phyloP scores from a whole-genome alignment of 169 alveolate species.

The Eimeria acervulina region DNA sequence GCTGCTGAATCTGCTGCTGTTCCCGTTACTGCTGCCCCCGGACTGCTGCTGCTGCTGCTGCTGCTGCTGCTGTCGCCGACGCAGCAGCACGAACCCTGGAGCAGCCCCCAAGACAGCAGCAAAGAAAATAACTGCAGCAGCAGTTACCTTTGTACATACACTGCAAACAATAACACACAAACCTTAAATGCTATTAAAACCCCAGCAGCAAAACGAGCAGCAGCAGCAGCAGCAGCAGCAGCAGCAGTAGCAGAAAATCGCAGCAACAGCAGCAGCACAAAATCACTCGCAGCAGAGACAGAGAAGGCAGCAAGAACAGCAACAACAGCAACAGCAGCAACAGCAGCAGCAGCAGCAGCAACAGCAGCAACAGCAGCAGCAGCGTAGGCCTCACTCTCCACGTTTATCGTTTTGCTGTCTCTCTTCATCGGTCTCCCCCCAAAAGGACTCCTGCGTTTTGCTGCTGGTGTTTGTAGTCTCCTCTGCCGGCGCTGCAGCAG shows the following conservation, averaged over 20 bases:
- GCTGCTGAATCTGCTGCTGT: no score
- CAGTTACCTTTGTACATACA: constrained; percentile 4
- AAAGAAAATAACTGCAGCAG: constrained; percentile 65
- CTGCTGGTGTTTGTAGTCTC: no score
- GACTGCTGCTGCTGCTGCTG: not conserved
- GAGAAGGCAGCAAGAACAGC: not conserved
- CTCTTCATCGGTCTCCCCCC: no score
- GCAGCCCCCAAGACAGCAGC: constrained; percentile 60
- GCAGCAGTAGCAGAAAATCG: not conserved
- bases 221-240: constrained; percentile 10
- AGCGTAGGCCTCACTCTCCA: no score
- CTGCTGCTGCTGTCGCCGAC: constrained; percentile 54
- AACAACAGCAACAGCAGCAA: constrained; percentile 1
- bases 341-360: constrained; percentile 27
- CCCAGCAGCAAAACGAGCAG: not conserved
- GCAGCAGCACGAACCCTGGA: constrained; percentile 73
- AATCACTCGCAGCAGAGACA: not conserved
- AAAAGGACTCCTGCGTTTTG: no score
- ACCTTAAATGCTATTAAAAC: not conserved
- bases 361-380: no score
- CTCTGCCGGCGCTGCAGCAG: no score
- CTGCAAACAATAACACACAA: constrained; percentile 30
- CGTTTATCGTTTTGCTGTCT: no score
- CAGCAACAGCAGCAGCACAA: constrained; percentile 20
- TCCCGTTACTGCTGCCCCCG: constrained; percentile 26